A percentile compares a stretch with the other conserved stretches of the same genome.
Conservation (phyloP, 805 yeast genomes). For the Candida morakotiae region DNA sequence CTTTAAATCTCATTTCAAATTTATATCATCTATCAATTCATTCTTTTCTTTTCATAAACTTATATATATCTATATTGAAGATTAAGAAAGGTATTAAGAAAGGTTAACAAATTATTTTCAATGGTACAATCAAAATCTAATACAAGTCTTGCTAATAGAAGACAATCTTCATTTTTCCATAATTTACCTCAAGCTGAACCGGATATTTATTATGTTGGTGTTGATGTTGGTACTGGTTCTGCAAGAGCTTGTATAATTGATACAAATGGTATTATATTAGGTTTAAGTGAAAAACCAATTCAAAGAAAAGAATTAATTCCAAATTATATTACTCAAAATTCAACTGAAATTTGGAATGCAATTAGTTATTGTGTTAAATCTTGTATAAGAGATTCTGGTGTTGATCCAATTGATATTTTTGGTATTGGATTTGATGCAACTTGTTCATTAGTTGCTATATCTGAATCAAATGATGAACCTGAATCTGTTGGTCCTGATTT, state of each 20-base stretch:
- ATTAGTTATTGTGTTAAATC: slow-evolving; percentile 78
- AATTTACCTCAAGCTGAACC: slow-evolving; percentile 39
- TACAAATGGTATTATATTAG: slow-evolving; percentile 73
- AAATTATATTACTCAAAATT: slow-evolving; percentile 76
- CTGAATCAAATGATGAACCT: slow-evolving; percentile 62
- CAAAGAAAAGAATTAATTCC: slow-evolving; percentile 72
- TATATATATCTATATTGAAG: too few species aligned
- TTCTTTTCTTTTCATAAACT: too few species aligned
- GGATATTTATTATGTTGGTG: slow-evolving; percentile 65
- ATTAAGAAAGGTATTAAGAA: too few species aligned
- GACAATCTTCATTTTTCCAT: slow-evolving; percentile 38
- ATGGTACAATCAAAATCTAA: slow-evolving; percentile 21
- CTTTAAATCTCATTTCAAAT: too few species aligned
- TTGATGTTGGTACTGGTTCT: slow-evolving; percentile 96
- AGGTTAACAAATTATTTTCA: too few species aligned
- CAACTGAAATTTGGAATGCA: slow-evolving; percentile 87
- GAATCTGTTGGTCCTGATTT: slow-evolving; percentile 93
- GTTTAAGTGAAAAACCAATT: slow-evolving; percentile 75
- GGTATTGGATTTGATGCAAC: slow-evolving; percentile 98
- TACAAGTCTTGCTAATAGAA: slow-evolving; percentile 37
- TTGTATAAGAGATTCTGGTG: slow-evolving; percentile 69
- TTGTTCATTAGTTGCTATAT: slow-evolving; percentile 83
- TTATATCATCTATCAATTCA: too few species aligned
- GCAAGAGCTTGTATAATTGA: slow-evolving; percentile 94
- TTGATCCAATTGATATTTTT: slow-evolving; percentile 61